Conservation (phyloP, 1,284 basidiomycete species). For the Cryptococcus sp. region DNA sequence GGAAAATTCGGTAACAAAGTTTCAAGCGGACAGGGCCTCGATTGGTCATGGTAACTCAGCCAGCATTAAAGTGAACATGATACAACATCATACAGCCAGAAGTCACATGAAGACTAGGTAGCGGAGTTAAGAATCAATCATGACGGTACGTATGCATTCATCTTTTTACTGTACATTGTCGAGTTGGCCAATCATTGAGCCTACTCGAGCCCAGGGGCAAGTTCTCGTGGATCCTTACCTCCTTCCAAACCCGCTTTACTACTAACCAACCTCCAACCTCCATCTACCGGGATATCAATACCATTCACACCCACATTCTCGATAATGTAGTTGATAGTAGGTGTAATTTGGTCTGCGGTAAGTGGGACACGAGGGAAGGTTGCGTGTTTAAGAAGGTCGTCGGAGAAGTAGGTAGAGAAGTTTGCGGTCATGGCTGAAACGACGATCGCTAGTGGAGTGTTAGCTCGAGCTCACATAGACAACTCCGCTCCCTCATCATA, state of each 20-base stretch:
- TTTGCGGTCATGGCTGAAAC: constrained; percentile 33
- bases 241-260: constrained; percentile 24
- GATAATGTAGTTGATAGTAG: constrained; percentile 33
- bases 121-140: too few relatives aligned
- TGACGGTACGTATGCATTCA: too few relatives aligned
- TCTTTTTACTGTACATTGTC: too few relatives aligned
- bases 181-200: neutral
- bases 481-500: too few relatives aligned
- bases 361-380: constrained; percentile 39
- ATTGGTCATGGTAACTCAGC: too few relatives aligned
- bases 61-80: too few relatives aligned
- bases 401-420: constrained; percentile 29
- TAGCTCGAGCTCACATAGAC: too few relatives aligned
- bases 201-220: constrained; percentile 39
- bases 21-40: too few relatives aligned
- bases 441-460: constrained; percentile 24
- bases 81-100: too few relatives aligned
- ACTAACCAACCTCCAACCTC: constrained; percentile 38
- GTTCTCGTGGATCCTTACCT: constrained; percentile 28
- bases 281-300: constrained; percentile 38
- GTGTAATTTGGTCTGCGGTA: constrained; percentile 31
- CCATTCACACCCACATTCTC: constrained; percentile 38
- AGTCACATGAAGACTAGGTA: too few relatives aligned
- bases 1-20: too few relatives aligned
- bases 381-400: constrained; percentile 32